Evolutionary conservation across 768 basidiomycete genomes (phyloP), one percentile per base, ranked within the genome.

Genomic region (Mycena galopus): DNA sequence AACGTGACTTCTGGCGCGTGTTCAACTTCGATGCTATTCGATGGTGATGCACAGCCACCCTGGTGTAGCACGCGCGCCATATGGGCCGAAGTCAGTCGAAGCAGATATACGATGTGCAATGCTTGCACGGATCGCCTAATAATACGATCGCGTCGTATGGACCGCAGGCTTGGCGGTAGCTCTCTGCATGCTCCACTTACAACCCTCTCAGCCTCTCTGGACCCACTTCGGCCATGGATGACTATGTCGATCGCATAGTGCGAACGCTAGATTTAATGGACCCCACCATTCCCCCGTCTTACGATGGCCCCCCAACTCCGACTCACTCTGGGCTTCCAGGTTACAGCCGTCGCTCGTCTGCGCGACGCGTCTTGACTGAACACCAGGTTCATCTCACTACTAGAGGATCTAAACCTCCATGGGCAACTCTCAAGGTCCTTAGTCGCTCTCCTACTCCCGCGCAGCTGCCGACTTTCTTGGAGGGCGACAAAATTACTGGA

Each of bases 211-310:
- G 39, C 56, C n/a, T 3, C 4, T 3, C 14, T 39, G 7, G 39
- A 39, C 11, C 39, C 25, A 29, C 44, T 39, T 35, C n/a, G 63
- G 29, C 42, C 35, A 75, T 75, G 73, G 73, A 17, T 35, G 64
- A 75, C 71, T 69, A 57, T 64, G 71, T 75, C 60, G 67, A 75
- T 42, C 74, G 74, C 59, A 69, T 75, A 25, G 67, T 42, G 1
- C 69, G 51, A 14, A 68, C 73, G 56, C 67, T 75, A 64, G 58
- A 75, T 51, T 71, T 70, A 51, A 75, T 75, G 73, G 74, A 75
- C 51, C 74, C 74, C 1, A 72, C 67, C 6, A 66, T 67, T 6
- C 67, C 74, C 17, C 63, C 74, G 0, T 68, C 69, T 3, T 74
- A 67, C 53, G 42, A 61, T 39, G 39, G 37, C 8, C 9, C 63